Evolutionary conservation across 805 yeast species (phyloP).

Genomic region (Ogataea angusta): DNA sequence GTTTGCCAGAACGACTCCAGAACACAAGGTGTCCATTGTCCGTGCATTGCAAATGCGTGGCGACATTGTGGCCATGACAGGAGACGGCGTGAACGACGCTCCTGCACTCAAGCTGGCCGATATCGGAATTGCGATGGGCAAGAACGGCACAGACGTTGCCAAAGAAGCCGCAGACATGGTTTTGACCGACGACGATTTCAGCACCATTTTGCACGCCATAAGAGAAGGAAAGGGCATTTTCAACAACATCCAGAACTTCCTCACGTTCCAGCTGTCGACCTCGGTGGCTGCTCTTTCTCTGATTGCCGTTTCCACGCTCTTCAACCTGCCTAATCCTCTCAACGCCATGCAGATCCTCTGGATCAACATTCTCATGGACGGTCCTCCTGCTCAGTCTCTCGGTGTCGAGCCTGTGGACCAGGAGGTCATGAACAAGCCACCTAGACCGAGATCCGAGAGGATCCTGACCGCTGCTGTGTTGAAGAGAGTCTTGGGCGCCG

Average conservation of each 20-base stretch:
- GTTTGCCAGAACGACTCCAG: slow-evolving; percentile 94
- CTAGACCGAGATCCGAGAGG: slow-evolving; percentile 81
- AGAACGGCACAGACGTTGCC: slow-evolving; percentile 96
- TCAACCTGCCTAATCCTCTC: slow-evolving; percentile 87
- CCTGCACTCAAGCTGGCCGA: slow-evolving; percentile 97
- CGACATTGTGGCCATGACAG: slow-evolving; percentile 98
- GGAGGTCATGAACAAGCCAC: slow-evolving; percentile 95
- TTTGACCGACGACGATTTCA: slow-evolving; percentile 92
- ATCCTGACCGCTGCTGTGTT: slow-evolving; percentile 71
- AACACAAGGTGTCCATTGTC: slow-evolving; percentile 86
- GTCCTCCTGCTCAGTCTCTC: slow-evolving; percentile 96
- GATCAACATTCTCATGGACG: slow-evolving; percentile 98
- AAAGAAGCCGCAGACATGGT: slow-evolving; percentile 99
- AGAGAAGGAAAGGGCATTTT: slow-evolving; percentile 98
- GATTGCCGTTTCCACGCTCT: slow-evolving; percentile 81
- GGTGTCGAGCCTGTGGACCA: slow-evolving; percentile 98
- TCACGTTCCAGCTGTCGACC: slow-evolving; percentile 93
- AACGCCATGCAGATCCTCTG: slow-evolving; percentile 98
- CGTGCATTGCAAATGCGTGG: slow-evolving; percentile 87
- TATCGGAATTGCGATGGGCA: slow-evolving; percentile 92
- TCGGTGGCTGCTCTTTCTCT: slow-evolving; percentile 91
- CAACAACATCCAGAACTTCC: slow-evolving; percentile 89
- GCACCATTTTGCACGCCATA: slow-evolving; percentile 88
- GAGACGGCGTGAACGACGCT: slow-evolving; percentile 98
- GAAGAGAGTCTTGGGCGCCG: slow-evolving; percentile 72